phyloP scores from a whole-genome alignment of 2,329 filamentous ascomycete genomes.

The Sporothrix pallida region DNA sequence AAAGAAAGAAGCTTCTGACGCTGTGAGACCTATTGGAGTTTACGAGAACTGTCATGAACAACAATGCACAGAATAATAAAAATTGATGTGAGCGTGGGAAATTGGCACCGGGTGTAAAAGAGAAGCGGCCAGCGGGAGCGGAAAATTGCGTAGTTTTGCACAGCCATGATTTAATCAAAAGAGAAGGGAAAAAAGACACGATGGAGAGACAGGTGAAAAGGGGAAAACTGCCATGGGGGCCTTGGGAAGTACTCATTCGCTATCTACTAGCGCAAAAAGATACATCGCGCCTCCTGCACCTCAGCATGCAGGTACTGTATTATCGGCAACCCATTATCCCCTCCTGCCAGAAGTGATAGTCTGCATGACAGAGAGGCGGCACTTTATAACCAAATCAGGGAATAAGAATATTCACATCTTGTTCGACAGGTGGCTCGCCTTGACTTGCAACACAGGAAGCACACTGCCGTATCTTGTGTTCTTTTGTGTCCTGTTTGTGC shows the following conservation, averaged over 20 bases:
- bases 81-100: conserved; percentile 5
- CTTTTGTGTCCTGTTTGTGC: neutral
- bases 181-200: neutral
- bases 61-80: neutral
- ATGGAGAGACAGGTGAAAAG: neutral
- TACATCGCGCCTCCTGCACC: conserved; percentile 1
- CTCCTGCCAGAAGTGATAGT: conserved; percentile 6
- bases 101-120: conserved; percentile 5
- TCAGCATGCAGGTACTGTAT: conserved; percentile 5
- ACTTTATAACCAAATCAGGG: neutral
- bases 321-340: neutral
- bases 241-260: neutral
- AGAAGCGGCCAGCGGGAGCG: neutral
- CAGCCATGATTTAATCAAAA: conserved; percentile 27
- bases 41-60: conserved; percentile 1
- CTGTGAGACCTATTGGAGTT: neutral
- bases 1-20: neutral
- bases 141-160: conserved; percentile 19
- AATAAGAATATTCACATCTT: neutral
- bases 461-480: conserved; percentile 3
- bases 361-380: neutral
- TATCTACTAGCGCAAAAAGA: conserved; percentile 7
- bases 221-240: neutral
- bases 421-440: neutral
- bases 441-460: conserved; percentile 1